phyloP scores from a whole-genome alignment of 2,329 filamentous ascomycete species.

The Colletotrichum tofieldiae region DNA sequence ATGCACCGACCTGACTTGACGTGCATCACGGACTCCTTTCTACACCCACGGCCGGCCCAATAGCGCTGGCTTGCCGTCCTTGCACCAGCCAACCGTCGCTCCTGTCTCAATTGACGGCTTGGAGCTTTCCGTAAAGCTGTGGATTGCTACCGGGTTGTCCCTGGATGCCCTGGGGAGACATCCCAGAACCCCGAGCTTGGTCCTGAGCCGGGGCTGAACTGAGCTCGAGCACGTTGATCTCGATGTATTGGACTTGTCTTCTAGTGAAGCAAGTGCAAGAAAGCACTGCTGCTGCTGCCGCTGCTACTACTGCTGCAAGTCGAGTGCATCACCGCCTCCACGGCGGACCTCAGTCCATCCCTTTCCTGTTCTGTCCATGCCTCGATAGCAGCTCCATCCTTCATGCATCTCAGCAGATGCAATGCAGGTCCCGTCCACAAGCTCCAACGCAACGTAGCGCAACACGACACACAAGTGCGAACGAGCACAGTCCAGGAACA shows the following conservation, averaged over 20 bases:
- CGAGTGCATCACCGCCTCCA: neutral
- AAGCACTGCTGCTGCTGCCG: neutral
- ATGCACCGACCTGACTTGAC: slow-evolving; percentile 39
- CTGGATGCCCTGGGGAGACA: neutral
- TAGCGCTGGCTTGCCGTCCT: neutral
- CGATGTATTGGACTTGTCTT: neutral
- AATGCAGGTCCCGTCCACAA: slow-evolving; percentile 27
- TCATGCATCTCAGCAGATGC: slow-evolving; percentile 38
- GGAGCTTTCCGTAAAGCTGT: slow-evolving; percentile 13
- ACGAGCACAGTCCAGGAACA: slow-evolving; percentile 29
- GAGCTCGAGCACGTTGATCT: slow-evolving; percentile 4
- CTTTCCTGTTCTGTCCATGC: neutral
- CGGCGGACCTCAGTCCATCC: neutral
- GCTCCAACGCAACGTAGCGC: slow-evolving; percentile 22
- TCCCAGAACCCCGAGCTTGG: slow-evolving; percentile 5
- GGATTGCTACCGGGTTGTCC: neutral
- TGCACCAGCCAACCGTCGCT: neutral
- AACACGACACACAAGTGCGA: slow-evolving; percentile 29
- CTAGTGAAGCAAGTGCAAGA: neutral
- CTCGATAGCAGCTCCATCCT: slow-evolving; percentile 1
- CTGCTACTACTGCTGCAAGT: slow-evolving; percentile 4
- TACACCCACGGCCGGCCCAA: neutral
- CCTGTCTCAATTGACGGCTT: slow-evolving; percentile 17
- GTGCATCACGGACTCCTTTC: slow-evolving; percentile 13
- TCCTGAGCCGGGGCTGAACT: slow-evolving; percentile 12